These are phyloP conservation scores for Ormosia semicastrata DNA, from an alignment of 306 rosid species.

Conservation along the genomic window DNA sequence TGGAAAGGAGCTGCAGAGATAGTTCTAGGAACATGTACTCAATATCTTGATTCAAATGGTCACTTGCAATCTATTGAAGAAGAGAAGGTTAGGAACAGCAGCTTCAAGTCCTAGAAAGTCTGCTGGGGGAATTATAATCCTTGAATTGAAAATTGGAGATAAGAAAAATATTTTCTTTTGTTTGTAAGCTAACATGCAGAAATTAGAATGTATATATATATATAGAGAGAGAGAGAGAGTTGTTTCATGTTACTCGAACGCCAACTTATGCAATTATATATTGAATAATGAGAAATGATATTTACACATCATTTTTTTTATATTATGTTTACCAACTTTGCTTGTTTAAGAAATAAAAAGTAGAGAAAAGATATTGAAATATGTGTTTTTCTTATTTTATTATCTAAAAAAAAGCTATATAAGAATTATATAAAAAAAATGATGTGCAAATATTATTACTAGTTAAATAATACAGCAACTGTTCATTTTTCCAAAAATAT, in stretches of 20 bases:
- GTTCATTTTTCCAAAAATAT: background rate
- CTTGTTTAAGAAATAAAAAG: no score
- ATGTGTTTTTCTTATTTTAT: no score
- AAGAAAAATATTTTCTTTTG: background rate
- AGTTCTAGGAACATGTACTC: conserved; percentile 65
- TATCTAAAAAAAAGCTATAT: no score
- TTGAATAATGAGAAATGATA: no score
- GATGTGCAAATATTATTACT: background rate
- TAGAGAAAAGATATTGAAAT: no score
- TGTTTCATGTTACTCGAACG: conserved; percentile 16
- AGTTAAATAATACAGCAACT: background rate
- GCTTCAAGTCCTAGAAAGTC: conserved; percentile 25
- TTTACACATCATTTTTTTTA: no score
- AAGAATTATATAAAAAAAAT: no score
- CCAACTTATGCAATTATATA: background rate
- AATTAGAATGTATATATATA: background rate
- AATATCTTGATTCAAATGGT: conserved; percentile 73
- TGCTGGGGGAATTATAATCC: conserved; percentile 21
- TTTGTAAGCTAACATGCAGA: conserved; percentile 17
- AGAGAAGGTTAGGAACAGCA: conserved; percentile 58
- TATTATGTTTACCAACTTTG: no score
- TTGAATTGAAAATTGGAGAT: conserved; percentile 2
- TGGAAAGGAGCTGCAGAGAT: conserved; percentile 99
- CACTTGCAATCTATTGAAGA: conserved; percentile 49
- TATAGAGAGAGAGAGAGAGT: background rate